Base-by-base conservation (phyloP, 148 eudicot species). In the Vaccinium macrocarpon region DNA sequence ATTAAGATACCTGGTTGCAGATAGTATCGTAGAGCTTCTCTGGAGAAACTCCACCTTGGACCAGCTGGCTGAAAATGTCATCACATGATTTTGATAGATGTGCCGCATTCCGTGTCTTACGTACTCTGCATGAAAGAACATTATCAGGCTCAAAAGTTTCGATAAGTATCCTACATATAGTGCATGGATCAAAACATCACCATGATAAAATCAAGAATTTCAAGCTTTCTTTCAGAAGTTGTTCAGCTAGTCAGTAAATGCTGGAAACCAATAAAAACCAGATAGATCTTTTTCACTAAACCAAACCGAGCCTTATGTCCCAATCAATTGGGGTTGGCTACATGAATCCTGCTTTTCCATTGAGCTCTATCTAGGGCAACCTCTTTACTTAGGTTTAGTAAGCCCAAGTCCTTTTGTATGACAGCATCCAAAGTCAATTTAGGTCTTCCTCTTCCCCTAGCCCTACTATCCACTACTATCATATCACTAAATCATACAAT, bases 11-110 rank as follows among this genome's bases (percentile, higher is more conserved):
- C 98, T 95, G 98, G 81, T 94, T 90, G 92, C 96, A 94, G 85
- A 95, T 94, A 86, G 93, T 87, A 46, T 94, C 85, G 84, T 93
- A 94, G 78, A 95, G 98, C 86, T 93, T 91, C 73, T 91, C 94
- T 2, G 94, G 93, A 78, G 95, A 85, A 88, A 91, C 83, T 74
- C 98, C 98, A 89, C 94, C 86, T 76, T 91, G 95, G 76, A 94
- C 85, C 80, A 95, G 89, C 92, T 95, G 91, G 86, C 83, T 89
- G 77, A 95, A 95, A 88, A 88, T 90, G 82, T 92, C 96, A 89
- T 95, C 93, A 86, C 98, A 95, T 83, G 98, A 95, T 89, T 93
- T 94, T 84, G 98, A 91, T 73, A 93, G 76, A 9, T 88, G 88
- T 68, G 90, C 86, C 51, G 81, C 85, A 71, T 53, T 87, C 77